Percentiles rank a stretch among this genome's conserved stretches.
Evolutionary conservation across 805 yeast genomes (phyloP).

Genomic region (Vanderwaltozyma tropicalis): DNA sequence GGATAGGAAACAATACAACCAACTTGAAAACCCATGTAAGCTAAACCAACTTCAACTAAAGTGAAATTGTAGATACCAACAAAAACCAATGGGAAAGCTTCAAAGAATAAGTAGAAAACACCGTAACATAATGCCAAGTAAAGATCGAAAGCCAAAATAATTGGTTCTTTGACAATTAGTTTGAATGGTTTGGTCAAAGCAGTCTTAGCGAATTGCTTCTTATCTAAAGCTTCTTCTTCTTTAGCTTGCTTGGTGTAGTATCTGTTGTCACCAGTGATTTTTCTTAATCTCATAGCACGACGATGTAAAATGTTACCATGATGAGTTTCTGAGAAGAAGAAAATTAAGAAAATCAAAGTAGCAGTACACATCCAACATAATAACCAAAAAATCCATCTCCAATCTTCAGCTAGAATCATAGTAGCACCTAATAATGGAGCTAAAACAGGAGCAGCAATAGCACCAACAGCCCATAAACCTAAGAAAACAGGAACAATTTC

Average conservation of each 20-base stretch:
- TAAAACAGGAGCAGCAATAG: constrained; percentile 43
- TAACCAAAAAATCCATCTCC: constrained; percentile 51
- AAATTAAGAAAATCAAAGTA: constrained; percentile 28
- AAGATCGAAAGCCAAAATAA: constrained; percentile 41
- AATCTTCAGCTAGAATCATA: constrained; percentile 36
- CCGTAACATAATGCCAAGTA: constrained; percentile 46
- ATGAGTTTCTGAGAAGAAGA: constrained; percentile 42
- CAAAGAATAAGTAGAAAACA: constrained; percentile 45
- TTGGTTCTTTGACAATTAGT: constrained; percentile 44
- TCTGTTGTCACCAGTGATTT: constrained; percentile 38
- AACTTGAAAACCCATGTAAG: constrained; percentile 31
- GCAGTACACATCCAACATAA: constrained; percentile 34
- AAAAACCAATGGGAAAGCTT: constrained; percentile 51
- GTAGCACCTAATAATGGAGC: constrained; percentile 52
- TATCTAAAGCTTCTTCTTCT: constrained; percentile 20
- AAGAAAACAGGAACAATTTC: constrained; percentile 38
- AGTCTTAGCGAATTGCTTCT: constrained; percentile 17
- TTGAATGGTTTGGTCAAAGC: constrained; percentile 41
- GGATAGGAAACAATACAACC: constrained; percentile 36
- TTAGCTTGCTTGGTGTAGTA: constrained; percentile 34
- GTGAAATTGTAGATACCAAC: constrained; percentile 36
- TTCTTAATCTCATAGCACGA: constrained; percentile 37
- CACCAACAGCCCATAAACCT: constrained; percentile 44
- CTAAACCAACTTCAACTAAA: constrained; percentile 36
- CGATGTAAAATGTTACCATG: constrained; percentile 35